Evolutionary conservation across 2,329 filamentous ascomycete genomes (phyloP), one percentile per base, ranked within the genome.

Genomic region (Cladosporium oxysporum): DNA sequence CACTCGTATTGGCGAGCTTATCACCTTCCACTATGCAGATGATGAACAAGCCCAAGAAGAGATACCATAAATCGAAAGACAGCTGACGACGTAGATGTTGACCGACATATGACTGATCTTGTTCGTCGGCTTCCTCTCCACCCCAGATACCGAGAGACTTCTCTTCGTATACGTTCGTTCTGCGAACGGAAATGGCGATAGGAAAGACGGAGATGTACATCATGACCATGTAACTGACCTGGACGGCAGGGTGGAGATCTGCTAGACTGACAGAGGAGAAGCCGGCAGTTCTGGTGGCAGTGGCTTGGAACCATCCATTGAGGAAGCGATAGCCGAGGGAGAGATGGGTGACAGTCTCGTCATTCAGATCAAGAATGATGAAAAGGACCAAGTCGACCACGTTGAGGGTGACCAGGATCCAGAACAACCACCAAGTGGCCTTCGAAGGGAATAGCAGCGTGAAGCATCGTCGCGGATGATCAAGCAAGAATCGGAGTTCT

Each of bases 161-260:
- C 76, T 98, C 94, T 78, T 97, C 94, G 81, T 98, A 98, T 2
- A 97, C 94, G 76, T 98, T 98, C 66, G 94, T 97, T 69, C 91
- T 85, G 62, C 94, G 92, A 72, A 98, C 91, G 7, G 91, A 95
- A 73, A 98, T 98, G 75, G 95, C 94, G 72, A 98, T 96, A 5
- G 94, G 94, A 72, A 97, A 96, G 67, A 97, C 91, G 66, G 93
- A 97, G 68, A 98, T 97, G 79, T 98, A 98, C 95, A 98, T 98
- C 95, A 98, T 98, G 78, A 98, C 89, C 79, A 98, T 83, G 80
- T 97, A 98, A 28, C 93, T 92, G 16, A 96, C 92, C 73, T 97
- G 93, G 66, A 97, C 92, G 3, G 91, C 95, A 1, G 95, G 93
- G 71, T 98, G 93, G 1, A 99, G 82, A 0, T 85, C 80, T 1